phyloP scores from a whole-genome alignment of 2,329 filamentous ascomycete species.

The Alternaria atra region DNA sequence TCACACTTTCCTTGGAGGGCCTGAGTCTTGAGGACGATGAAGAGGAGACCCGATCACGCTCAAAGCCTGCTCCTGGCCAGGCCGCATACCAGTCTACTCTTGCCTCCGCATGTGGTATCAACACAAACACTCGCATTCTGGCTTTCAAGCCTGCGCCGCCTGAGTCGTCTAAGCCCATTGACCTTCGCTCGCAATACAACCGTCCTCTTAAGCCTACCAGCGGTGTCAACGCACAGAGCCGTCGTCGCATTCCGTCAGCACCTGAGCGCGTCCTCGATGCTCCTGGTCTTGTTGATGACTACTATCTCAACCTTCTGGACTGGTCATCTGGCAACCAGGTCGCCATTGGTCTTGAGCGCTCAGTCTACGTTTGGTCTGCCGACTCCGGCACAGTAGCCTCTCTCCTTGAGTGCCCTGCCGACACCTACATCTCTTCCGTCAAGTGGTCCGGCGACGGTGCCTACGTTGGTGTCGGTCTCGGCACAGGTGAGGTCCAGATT shows the following conservation, averaged over 20 bases:
- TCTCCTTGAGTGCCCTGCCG: constrained; percentile 83
- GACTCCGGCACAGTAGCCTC: constrained; percentile 90
- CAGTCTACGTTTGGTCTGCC: constrained; percentile 98
- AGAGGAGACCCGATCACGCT: constrained; percentile 67
- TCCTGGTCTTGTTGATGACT: constrained; percentile 94
- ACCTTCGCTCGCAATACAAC: constrained; percentile 97
- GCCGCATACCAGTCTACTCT: constrained; percentile 92
- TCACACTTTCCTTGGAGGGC: constrained; percentile 77
- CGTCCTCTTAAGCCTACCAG: constrained; percentile 84
- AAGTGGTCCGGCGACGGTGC: constrained; percentile 99
- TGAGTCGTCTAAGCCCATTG: constrained; percentile 97
- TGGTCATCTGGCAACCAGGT: constrained; percentile 99
- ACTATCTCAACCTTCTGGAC: constrained; percentile 98
- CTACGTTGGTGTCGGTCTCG: constrained; percentile 94
- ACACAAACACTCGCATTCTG: constrained; percentile 91
- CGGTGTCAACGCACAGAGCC: constrained; percentile 81
- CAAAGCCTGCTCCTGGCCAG: constrained; percentile 84
- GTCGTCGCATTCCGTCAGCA: constrained; percentile 90
- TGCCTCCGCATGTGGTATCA: constrained; percentile 90
- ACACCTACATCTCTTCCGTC: constrained; percentile 97
- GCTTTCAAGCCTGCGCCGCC: constrained; percentile 98
- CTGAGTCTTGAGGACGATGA: constrained; percentile 80
- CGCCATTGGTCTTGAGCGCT: constrained; percentile 94
- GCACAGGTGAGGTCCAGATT: constrained; percentile 96
- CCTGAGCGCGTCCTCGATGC: constrained; percentile 97